Evolutionary conservation across 2,329 filamentous ascomycete genomes (phyloP), one percentile per base, ranked within the genome.

Genomic region (Hawksworthiomyces lignivorus): DNA sequence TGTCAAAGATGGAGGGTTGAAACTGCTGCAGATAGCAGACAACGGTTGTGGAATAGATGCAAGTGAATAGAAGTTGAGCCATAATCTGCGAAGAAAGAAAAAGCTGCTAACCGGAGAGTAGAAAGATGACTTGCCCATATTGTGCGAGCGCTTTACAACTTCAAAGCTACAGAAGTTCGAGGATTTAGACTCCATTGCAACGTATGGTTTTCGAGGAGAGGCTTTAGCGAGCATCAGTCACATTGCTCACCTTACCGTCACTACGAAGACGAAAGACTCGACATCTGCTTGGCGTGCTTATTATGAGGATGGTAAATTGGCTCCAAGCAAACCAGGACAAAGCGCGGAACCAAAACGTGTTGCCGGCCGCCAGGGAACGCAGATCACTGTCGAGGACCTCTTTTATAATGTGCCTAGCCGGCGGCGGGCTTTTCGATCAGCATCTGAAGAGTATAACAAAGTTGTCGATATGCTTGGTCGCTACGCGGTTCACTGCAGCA

Each of bases 181-280:
- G 60, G 92, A 98, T 59, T 70, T 98, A 36, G 79, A 79, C 30
- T 85, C 82, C 5, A 97, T 98, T 50, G 82, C 81, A 38, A 97
- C 92, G 1, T 98, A 98, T 61, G 92, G 92, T n/a, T 98, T 98
- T 57, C 84, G 92, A 40, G 92, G 92, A 42, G 92, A 98, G 63
- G 92, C 92, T 4, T 67, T 98, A 41, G 92, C 92, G 12, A 97
- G 92, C 63, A 98, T 98, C 60, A 97, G 90, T 57, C 92, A 98
- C 59, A 96, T 98, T 54, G 90, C 94, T 26, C 94, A 98, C 66
- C 72, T 98, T 18, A 87, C 83, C 4, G 87, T 98, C 32, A 97
- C 90, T 2, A 98, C 94, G 7, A 94, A 88, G 60, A 97, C 89
- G 1, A 83, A 84, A 45, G 81, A 87, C 32, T 94, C 89, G 0